Percentiles rank a stretch among this genome's conserved stretches.
Conservation (phyloP, 352 stramenopile species). For the Globisporangium splendens region DNA sequence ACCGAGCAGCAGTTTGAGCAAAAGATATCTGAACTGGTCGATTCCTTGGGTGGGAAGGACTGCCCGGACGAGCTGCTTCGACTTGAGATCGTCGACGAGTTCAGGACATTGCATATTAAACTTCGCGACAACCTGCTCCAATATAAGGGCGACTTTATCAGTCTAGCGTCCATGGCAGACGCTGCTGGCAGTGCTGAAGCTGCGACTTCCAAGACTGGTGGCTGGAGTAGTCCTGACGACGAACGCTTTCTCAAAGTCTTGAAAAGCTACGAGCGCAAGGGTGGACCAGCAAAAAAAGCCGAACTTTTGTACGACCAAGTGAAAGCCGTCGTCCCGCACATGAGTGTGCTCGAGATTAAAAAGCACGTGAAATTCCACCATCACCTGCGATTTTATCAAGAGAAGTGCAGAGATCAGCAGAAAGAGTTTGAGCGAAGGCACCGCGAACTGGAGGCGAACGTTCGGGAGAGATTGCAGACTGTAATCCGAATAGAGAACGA, state of each 20-base stretch:
- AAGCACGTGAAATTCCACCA: conserved; percentile 63
- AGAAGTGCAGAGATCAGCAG: conserved; percentile 50
- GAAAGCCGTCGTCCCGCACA: conserved; percentile 34
- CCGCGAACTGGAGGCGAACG: conserved; percentile 22
- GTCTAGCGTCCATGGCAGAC: conserved; percentile 25
- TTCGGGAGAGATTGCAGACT: conserved; percentile 25
- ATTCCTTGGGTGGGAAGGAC: conserved; percentile 15
- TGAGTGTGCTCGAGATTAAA: conserved; percentile 34
- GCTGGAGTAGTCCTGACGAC: conserved; percentile 47
- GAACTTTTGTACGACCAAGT: conserved; percentile 67
- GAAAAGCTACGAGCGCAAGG: conserved; percentile 39
- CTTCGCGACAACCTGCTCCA: conserved; percentile 27
- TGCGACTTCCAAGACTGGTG: conserved; percentile 33
- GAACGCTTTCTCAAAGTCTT: conserved; percentile 58
- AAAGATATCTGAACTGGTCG: conserved; percentile 16
- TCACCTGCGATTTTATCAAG: conserved; percentile 43
- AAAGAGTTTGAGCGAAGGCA: conserved; percentile 39
- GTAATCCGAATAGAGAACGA: conserved; percentile 26
- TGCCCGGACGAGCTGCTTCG: conserved; percentile 41
- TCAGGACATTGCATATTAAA: conserved; percentile 21
- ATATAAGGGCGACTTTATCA: conserved; percentile 38
- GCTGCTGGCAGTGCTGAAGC: conserved; percentile 30
- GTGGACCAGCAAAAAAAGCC: conserved; percentile 28
- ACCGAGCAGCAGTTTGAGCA: conserved; percentile 19
- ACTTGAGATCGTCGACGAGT: conserved; percentile 37